Base-by-base conservation (phyloP, 805 yeast species). In the Lipomyces anomalus region DNA sequence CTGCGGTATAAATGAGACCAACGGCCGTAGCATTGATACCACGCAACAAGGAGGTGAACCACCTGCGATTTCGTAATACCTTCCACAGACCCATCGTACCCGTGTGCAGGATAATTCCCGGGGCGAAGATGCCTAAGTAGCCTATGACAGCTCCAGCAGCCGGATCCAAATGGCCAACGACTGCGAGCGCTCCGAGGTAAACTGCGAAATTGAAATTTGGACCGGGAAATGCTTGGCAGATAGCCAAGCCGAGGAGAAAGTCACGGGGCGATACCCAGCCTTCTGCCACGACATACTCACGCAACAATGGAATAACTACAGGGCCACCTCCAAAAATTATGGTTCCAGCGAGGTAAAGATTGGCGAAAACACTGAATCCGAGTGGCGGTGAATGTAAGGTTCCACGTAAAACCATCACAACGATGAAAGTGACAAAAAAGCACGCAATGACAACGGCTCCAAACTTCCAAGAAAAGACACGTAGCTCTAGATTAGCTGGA, bases 1-100 rank as follows among this genome's bases (percentile, higher is more conserved):
- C 42, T 2, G 55, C 55, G 4, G 50, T 47, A 52, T 53, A 50
- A 11, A 50, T 40, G 11, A 50, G 38, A 7, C 55, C 55, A 4
- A 39, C 40, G 4, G 55, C 55, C 2, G 54, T 36, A n/a, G 54
- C 38, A 26, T 37, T 50, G 18, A 50, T 33, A 6, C 55, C 53
- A 22, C 54, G 52, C 3, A 50, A 42, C 17, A 50, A 24, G 17
- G 42, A 30, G n/a, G 42, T 33, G 17, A 50, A 36, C 20, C 41
- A 23, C 3, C 42, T 22, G 36, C 33, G 32, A 11, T 32, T 38
- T 24, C 47, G 43, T 9, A 47, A 29, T 13, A 30, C 35, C 18
- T 39, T 33, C 44, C 47, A 47, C 20, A 47, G 21, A 9, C 40
- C 32, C 35, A 43, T 26, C 34, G 36, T 43, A 18, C 47, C 50